These are phyloP conservation scores for Barnettozyma vustinii DNA, from an alignment of 805 yeast genomes.

Conservation along the genomic window DNA sequence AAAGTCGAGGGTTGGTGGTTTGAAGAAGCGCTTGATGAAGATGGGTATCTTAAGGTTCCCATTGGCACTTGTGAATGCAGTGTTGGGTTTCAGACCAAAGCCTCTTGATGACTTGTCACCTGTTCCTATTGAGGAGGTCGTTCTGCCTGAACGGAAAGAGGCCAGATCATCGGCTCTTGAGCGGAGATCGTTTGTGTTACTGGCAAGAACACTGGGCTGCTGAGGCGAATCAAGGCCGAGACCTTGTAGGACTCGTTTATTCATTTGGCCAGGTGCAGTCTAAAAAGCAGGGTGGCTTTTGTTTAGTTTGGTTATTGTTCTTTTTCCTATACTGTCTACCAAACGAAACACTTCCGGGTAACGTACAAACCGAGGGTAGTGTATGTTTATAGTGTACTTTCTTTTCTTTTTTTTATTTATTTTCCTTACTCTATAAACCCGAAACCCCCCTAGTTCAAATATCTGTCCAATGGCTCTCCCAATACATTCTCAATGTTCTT, in stretches of 20 bases:
- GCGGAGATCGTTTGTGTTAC: constrained; percentile 14
- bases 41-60: constrained; percentile 27
- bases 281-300: background rate
- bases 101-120: background rate
- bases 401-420: too few species aligned
- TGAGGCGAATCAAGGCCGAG: background rate
- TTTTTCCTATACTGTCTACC: background rate
- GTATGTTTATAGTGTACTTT: too few species aligned
- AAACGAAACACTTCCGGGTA: background rate
- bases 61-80: constrained; percentile 5
- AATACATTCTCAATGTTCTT: constrained; percentile 86
- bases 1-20: constrained; percentile 80
- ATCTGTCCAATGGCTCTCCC: constrained; percentile 92
- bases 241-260: constrained; percentile 1
- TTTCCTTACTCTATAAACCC: background rate
- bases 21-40: constrained; percentile 42
- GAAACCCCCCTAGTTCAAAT: constrained; percentile 37
- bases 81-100: constrained; percentile 8
- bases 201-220: constrained; percentile 15
- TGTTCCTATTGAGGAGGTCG: constrained; percentile 8
- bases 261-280: constrained; percentile 2
- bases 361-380: background rate
- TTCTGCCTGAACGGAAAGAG: constrained; percentile 22
- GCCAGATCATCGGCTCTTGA: constrained; percentile 16
- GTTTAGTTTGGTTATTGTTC: background rate